Base-by-base conservation (phyloP, 192 early-diverging fungal genomes). In the Linnemannia exigua region DNA sequence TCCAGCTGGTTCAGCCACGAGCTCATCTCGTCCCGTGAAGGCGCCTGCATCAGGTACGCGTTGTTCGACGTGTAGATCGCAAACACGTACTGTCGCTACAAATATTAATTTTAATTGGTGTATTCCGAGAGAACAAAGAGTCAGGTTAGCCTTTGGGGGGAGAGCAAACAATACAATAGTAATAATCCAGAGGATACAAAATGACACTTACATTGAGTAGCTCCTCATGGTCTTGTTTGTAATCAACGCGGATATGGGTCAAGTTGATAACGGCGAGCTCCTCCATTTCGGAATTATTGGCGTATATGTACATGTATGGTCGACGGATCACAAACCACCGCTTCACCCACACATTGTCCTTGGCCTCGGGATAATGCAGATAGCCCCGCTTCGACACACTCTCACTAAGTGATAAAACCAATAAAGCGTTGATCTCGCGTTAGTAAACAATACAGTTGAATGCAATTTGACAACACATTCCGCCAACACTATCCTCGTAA, bases 251-350 rank as follows among this genome's bases (percentile, higher is more conserved):
- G 11, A 95, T 92, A 36, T 93, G 91, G n/a, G 91, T 82, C 35
- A 98, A 84, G 67, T 95, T 95, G 70, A 97, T 90, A n/a, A 96
- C 93, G 72, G 93, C 91, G 37, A 94, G 88, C 72, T 96, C 92
- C n/a, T 92, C 92, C 11, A 76, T 80, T 76, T 96, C 95, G 3
- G 87, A 88, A 25, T 90, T 77, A 73, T 90, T 93, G 35, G 85
- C 88, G 88, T 94, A 97, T 36, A 97, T 91, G 78, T 95, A 96
- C 44, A 98, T 80, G 79, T 95, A 96, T 17, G 97, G 97, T 44
- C 93, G 91, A 54, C 94, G 88, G 72, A 96, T 88, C 46, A 97
- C 95, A 88, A 95, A 93, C 94, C 95, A 97, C 9, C 94, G 89
- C 63, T 93, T 92, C 1, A 90, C 87, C 97, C 97, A 98, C 22